These are phyloP conservation scores for Deakozyma indianensis DNA, from an alignment of 805 yeast genomes.

Conservation along the genomic window DNA sequence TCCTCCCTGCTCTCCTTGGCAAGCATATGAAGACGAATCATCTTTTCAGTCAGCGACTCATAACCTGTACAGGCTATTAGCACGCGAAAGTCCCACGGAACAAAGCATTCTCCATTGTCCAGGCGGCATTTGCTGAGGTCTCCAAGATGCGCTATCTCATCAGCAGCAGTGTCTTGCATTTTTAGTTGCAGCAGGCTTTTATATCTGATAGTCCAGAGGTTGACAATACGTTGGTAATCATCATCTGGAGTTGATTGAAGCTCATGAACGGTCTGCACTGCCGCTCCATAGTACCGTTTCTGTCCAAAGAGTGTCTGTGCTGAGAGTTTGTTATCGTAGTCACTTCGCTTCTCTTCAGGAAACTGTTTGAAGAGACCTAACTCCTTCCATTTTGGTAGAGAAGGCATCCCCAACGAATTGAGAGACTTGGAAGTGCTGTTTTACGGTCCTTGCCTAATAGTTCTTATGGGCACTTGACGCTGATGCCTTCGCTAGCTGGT, in stretches of 20 bases:
- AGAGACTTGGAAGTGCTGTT: too few species aligned
- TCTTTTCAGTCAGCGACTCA: neutral
- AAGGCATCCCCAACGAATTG: neutral
- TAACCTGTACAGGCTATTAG: neutral
- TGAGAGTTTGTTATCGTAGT: neutral
- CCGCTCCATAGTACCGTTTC: neutral
- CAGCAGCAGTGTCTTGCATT: neutral
- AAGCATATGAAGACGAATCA: neutral
- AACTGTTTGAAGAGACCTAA: neutral
- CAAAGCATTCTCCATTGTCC: neutral
- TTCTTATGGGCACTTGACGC: too few species aligned
- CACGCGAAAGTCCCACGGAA: constrained; percentile 1
- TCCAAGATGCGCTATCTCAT: neutral
- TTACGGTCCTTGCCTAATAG: too few species aligned
- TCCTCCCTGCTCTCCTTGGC: neutral
- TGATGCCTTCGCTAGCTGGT: too few species aligned
- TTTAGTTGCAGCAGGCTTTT: neutral
- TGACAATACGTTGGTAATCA: neutral
- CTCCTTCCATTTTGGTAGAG: neutral
- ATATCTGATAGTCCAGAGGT: neutral
- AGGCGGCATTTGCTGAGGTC: neutral
- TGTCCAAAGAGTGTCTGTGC: neutral
- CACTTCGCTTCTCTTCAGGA: neutral
- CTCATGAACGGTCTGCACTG: neutral
- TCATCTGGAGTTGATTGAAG: neutral